These are phyloP conservation scores for Syncephalastrum sp. DNA, from an alignment of 371 early-diverging fungal species.

Conservation along the genomic window DNA sequence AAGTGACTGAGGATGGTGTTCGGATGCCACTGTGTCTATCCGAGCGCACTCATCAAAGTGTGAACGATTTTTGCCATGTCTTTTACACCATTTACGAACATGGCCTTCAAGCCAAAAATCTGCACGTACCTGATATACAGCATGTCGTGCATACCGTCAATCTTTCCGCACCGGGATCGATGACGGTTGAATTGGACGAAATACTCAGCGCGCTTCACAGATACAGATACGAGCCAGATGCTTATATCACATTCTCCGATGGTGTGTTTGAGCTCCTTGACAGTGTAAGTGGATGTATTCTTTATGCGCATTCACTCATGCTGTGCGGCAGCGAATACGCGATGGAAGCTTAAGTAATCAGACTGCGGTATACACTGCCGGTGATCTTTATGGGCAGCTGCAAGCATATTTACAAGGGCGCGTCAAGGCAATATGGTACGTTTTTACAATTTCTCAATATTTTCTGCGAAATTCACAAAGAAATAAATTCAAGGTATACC, in stretches of 20 bases:
- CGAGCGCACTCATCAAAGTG: constrained; percentile 9
- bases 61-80: constrained; percentile 20
- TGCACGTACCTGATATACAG: not conserved
- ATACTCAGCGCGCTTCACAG: constrained; percentile 10
- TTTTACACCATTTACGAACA: constrained; percentile 19
- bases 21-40: constrained; percentile 22
- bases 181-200: constrained; percentile 20
- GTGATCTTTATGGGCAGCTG: constrained; percentile 28
- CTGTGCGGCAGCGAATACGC: constrained; percentile 19
- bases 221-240: constrained; percentile 21
- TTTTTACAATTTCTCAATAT: no score
- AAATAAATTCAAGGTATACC: constrained; percentile 19
- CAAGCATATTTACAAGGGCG: constrained; percentile 26
- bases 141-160: constrained; percentile 25
- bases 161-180: constrained; percentile 13
- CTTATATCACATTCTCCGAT: constrained; percentile 32
- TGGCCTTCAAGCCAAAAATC: not conserved
- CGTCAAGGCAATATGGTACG: constrained; percentile 23
- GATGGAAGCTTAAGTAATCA: constrained; percentile 21
- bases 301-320: not conserved
- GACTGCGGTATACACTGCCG: constrained; percentile 23
- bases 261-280: constrained; percentile 25
- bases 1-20: constrained; percentile 13
- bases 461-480: not conserved
- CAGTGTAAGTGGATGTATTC: constrained; percentile 14